Percentiles rank a stretch among this genome's conserved stretches.
phyloP scores from a whole-genome alignment of 257 asterid species.

The Henckelia pumila region DNA sequence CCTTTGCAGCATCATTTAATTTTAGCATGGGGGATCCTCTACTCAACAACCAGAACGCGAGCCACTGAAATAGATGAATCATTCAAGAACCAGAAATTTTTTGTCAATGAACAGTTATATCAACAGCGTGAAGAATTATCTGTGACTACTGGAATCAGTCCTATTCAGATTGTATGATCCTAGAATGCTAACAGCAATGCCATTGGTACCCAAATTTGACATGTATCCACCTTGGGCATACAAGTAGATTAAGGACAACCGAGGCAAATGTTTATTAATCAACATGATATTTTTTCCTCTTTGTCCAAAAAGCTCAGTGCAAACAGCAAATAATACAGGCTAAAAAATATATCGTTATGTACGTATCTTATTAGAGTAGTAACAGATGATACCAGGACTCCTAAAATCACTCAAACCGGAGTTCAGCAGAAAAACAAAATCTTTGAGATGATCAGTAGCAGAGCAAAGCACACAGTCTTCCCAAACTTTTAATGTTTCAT shows the following conservation, averaged over 20 bases:
- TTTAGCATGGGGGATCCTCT: conserved; percentile 43
- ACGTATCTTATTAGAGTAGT: not conserved
- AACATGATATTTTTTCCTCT: not conserved
- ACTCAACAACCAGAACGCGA: conserved; percentile 65
- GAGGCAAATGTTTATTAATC: too few species aligned
- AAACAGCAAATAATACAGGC: too few species aligned
- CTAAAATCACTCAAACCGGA: not conserved
- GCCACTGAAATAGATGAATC: conserved; percentile 50
- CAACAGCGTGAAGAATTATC: not conserved
- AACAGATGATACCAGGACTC: not conserved
- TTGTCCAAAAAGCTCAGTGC: not conserved
- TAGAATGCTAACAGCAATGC: not conserved
- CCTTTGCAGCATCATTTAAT: conserved; percentile 47
- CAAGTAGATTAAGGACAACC: not conserved
- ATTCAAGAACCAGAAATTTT: conserved; percentile 12
- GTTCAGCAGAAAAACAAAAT: not conserved
- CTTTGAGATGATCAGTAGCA: not conserved
- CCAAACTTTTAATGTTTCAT: not conserved
- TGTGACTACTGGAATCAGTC: not conserved
- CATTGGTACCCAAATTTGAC: not conserved
- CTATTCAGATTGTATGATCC: not conserved
- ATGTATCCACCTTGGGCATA: not conserved
- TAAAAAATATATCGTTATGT: too few species aligned
- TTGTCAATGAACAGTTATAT: not conserved
- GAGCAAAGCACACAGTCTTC: not conserved